phyloP scores from a whole-genome alignment of 202 grass and related monocot genomes.

The Cymbopogon flexuosus region DNA sequence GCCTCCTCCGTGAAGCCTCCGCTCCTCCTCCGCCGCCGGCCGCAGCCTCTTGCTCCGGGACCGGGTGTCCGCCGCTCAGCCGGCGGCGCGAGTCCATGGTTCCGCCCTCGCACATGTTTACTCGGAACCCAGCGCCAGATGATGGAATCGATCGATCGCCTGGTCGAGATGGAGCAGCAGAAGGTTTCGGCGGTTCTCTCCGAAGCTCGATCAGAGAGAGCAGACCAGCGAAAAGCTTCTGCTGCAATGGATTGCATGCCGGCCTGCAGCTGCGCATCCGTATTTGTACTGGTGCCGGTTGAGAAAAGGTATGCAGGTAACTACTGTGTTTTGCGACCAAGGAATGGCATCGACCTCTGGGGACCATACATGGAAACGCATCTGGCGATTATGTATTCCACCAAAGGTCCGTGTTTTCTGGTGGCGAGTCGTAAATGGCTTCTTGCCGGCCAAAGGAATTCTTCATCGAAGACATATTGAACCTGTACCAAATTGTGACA shows the following conservation, averaged over 20 bases:
- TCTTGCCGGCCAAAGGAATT: too few species aligned
- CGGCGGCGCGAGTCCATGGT: background rate
- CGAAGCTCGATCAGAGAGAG: too few species aligned
- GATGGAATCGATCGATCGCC: background rate
- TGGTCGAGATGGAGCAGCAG: background rate
- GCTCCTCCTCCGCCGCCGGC: background rate
- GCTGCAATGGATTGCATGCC: background rate
- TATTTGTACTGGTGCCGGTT: background rate
- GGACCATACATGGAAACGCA: too few species aligned
- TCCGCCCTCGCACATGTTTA: slow-evolving; percentile 9
- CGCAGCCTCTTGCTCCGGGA: background rate
- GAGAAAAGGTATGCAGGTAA: background rate
- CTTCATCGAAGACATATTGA: too few species aligned
- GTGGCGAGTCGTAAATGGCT: too few species aligned
- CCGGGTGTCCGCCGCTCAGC: background rate
- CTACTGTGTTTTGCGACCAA: background rate
- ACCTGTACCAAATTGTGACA: too few species aligned
- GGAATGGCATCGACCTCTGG: too few species aligned
- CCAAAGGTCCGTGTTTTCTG: too few species aligned
- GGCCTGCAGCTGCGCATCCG: background rate
- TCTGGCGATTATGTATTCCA: too few species aligned
- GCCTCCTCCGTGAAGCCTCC: slow-evolving; percentile 15
- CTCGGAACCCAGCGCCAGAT: background rate
- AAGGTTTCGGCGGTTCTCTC: too few species aligned
- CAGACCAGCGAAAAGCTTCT: background rate